Conservation (phyloP, 805 yeast genomes). For the Suhomyces tanzawaensis region DNA sequence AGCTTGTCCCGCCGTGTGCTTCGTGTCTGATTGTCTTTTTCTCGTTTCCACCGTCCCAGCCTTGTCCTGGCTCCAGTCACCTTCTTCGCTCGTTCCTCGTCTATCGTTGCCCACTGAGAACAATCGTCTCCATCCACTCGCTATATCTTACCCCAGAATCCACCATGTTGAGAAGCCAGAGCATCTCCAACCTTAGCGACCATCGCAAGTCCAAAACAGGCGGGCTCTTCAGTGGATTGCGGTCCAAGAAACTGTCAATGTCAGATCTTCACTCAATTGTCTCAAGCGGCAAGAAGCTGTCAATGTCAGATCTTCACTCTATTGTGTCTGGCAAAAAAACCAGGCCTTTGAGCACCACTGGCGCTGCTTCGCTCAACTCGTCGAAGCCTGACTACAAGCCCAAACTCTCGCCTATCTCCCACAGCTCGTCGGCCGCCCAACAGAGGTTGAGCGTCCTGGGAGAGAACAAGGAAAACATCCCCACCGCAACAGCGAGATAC, state of each 20-base stretch:
- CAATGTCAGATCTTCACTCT: constrained; percentile 6
- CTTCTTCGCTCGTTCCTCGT: too few relatives aligned
- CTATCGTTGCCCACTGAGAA: too few relatives aligned
- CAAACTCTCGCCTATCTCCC: constrained; percentile 1
- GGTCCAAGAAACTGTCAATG: constrained; percentile 13
- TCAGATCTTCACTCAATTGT: constrained; percentile 3
- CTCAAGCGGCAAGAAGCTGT: constrained; percentile 7
- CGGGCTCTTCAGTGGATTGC: constrained; percentile 16
- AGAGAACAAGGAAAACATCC: constrained; percentile 16
- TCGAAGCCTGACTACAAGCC: background rate
- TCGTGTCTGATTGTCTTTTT: too few relatives aligned
- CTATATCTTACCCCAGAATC: background rate
- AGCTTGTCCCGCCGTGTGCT: too few relatives aligned
- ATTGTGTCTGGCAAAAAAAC: background rate
- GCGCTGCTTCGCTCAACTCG: background rate
- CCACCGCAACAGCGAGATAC: background rate
- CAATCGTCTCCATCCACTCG: background rate
- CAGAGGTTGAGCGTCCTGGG: background rate
- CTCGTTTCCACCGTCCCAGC: too few relatives aligned
- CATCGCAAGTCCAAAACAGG: constrained; percentile 8
- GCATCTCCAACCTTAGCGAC: constrained; percentile 23
- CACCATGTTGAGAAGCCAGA: constrained; percentile 27
- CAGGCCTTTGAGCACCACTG: background rate
- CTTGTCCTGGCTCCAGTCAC: too few relatives aligned
- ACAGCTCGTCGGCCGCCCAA: constrained; percentile 3